Conservation (phyloP, 2,329 filamentous ascomycete species). For the Plenodomus tracheiphilus region DNA sequence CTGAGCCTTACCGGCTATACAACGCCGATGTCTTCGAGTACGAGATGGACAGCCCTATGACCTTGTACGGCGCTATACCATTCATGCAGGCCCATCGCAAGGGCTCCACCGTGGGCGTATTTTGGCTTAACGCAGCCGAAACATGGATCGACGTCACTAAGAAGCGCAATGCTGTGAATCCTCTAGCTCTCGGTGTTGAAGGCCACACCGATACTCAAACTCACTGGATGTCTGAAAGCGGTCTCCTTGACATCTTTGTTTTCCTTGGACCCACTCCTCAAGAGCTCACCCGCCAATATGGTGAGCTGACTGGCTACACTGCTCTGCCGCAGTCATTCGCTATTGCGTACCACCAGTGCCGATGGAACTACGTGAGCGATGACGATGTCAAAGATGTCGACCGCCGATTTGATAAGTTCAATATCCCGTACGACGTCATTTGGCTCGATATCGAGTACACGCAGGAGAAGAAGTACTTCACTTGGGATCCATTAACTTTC, state of each 20-base stretch:
- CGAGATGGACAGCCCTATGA: slow-evolving; percentile 96
- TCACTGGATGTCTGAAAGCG: slow-evolving; percentile 95
- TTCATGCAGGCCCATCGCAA: slow-evolving; percentile 98
- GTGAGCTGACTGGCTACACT: slow-evolving; percentile 87
- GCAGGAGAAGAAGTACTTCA: slow-evolving; percentile 97
- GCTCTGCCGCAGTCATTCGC: slow-evolving; percentile 91
- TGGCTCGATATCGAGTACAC: slow-evolving; percentile 99
- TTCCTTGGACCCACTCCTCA: slow-evolving; percentile 87
- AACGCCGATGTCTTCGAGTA: slow-evolving; percentile 99
- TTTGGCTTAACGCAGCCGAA: slow-evolving; percentile 96
- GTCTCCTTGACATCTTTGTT: slow-evolving; percentile 88
- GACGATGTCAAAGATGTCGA: slow-evolving; percentile 97
- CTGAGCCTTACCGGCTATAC: slow-evolving; percentile 91
- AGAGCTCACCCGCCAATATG: slow-evolving; percentile 80
- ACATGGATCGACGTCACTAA: slow-evolving; percentile 97
- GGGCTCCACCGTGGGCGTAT: slow-evolving; percentile 89
- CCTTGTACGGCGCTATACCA: slow-evolving; percentile 93
- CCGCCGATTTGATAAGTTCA: slow-evolving; percentile 90
- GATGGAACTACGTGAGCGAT: slow-evolving; percentile 98
- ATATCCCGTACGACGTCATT: slow-evolving; percentile 97
- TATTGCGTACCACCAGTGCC: slow-evolving; percentile 93
- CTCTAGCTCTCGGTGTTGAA: slow-evolving; percentile 71
- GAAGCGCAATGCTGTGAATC: slow-evolving; percentile 71
- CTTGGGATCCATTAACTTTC: slow-evolving; percentile 91
- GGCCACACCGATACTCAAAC: slow-evolving; percentile 79